Evolutionary conservation across 2,329 filamentous ascomycete genomes (phyloP).

Genomic region (Alternaria atra): DNA sequence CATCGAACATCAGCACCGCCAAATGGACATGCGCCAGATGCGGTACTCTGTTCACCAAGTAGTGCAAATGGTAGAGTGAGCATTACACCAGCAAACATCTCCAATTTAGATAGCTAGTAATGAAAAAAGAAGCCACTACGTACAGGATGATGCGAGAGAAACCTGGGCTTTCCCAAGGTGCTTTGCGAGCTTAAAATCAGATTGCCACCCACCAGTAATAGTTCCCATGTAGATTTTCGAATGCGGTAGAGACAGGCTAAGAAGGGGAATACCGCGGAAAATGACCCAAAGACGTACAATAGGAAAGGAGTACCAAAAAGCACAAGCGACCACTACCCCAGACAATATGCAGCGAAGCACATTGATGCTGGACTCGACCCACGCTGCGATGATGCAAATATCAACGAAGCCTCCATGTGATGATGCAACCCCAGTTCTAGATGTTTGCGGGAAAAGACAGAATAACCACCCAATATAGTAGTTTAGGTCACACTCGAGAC

Average conservation of each 20-base stretch:
- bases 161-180: slow-evolving; percentile 25
- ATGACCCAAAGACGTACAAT: slow-evolving; percentile 22
- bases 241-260: slow-evolving; percentile 22
- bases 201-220: slow-evolving; percentile 29
- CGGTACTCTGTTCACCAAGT: background rate
- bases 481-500: slow-evolving; percentile 17
- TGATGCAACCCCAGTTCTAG: slow-evolving; percentile 40
- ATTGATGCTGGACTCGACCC: slow-evolving; percentile 27
- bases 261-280: slow-evolving; percentile 21
- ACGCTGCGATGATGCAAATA: slow-evolving; percentile 36
- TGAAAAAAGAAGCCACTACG: slow-evolving; percentile 15
- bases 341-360: slow-evolving; percentile 36
- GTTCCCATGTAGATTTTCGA: slow-evolving; percentile 17
- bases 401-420: slow-evolving; percentile 33
- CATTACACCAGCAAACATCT: slow-evolving; percentile 22
- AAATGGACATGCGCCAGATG: background rate
- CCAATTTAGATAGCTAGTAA: slow-evolving; percentile 23
- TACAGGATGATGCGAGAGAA: slow-evolving; percentile 14
- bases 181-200: slow-evolving; percentile 20
- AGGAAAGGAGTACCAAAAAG: slow-evolving; percentile 24
- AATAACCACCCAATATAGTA: slow-evolving; percentile 34
- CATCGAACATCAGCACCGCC: background rate
- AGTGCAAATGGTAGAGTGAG: background rate
- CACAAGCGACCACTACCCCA: slow-evolving; percentile 37
- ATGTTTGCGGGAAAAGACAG: slow-evolving; percentile 34